These are phyloP conservation scores for Sporobolomyces roseus DNA, from an alignment of 768 basidiomycete genomes.

Conservation along the genomic window DNA sequence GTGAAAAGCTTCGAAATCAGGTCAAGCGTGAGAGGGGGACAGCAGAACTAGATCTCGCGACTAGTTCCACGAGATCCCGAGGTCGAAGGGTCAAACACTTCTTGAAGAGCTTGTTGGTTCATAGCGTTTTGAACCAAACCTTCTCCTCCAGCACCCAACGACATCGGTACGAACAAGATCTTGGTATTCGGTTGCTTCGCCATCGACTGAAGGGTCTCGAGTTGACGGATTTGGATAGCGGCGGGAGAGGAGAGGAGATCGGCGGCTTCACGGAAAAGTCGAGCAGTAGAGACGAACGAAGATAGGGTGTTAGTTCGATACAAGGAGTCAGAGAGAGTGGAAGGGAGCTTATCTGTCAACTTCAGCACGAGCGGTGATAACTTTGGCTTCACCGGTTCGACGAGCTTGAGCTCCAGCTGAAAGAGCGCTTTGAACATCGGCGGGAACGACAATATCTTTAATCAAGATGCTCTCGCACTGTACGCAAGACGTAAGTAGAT, in stretches of 20 bases:
- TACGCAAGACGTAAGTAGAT: neutral
- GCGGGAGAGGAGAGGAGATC: slow-evolving; percentile 56
- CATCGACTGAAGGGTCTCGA: slow-evolving; percentile 93
- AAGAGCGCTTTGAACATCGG: slow-evolving; percentile 83
- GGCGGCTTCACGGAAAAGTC: slow-evolving; percentile 27
- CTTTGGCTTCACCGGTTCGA: slow-evolving; percentile 92
- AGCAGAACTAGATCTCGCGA: too few relatives aligned
- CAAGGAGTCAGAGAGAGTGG: too few relatives aligned
- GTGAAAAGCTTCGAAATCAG: too few relatives aligned
- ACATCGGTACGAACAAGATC: slow-evolving; percentile 56
- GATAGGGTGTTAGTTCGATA: too few relatives aligned
- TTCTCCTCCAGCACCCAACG: slow-evolving; percentile 11
- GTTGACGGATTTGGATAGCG: slow-evolving; percentile 96
- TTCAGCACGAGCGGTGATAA: slow-evolving; percentile 86
- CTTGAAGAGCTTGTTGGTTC: neutral
- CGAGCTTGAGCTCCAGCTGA: slow-evolving; percentile 96
- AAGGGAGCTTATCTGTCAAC: too few relatives aligned
- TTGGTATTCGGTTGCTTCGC: slow-evolving; percentile 82
- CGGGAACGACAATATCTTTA: slow-evolving; percentile 78
- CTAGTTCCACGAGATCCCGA: too few relatives aligned
- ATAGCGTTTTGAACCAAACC: slow-evolving; percentile 11
- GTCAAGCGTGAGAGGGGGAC: too few relatives aligned
- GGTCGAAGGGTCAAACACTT: too few relatives aligned
- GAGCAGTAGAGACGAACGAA: too few relatives aligned
- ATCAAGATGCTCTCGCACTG: slow-evolving; percentile 81